A percentile compares a stretch with the other conserved stretches of the same genome.
These are phyloP conservation scores for Dothideomycetes sp. DNA, from an alignment of 2,329 filamentous ascomycete genomes.

Conservation along the genomic window DNA sequence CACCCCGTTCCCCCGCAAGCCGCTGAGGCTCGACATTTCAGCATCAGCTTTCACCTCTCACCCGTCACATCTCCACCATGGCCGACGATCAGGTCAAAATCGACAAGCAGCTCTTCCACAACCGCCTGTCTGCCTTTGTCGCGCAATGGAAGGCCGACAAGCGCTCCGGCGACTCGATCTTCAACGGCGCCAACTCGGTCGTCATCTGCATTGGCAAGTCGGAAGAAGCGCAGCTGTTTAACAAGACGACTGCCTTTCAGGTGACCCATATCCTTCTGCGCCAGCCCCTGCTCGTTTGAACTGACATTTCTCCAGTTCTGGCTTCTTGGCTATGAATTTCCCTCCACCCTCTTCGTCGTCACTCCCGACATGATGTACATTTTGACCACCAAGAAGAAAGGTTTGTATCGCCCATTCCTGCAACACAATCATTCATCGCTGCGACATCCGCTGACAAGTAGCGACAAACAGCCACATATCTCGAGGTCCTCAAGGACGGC, in stretches of 20 bases:
- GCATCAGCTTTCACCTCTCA: too few species aligned
- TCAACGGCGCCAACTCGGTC: slow-evolving; percentile 77
- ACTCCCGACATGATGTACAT: slow-evolving; percentile 82
- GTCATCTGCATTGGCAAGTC: slow-evolving; percentile 91
- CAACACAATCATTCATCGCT: not conserved
- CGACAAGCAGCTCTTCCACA: slow-evolving; percentile 86
- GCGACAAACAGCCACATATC: slow-evolving; percentile 74
- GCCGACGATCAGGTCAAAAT: slow-evolving; percentile 75
- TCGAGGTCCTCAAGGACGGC: slow-evolving; percentile 83
- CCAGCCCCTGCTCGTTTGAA: slow-evolving; percentile 15
- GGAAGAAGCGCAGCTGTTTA: slow-evolving; percentile 73
- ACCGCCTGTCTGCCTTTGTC: slow-evolving; percentile 77
- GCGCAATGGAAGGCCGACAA: slow-evolving; percentile 95
- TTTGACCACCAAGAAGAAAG: slow-evolving; percentile 95
- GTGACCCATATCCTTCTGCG: slow-evolving; percentile 53
- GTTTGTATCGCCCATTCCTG: slow-evolving; percentile 34
- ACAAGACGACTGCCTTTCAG: slow-evolving; percentile 95
- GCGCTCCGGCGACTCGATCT: slow-evolving; percentile 72
- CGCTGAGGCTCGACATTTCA: not conserved
- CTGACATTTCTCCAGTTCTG: slow-evolving; percentile 60
- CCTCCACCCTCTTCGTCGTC: slow-evolving; percentile 86
- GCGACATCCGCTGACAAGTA: slow-evolving; percentile 21
- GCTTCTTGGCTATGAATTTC: slow-evolving; percentile 97
- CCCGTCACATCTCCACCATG: slow-evolving; percentile 31
- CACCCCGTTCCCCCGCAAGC: not conserved